A percentile compares a stretch with the other conserved stretches of the same genome.
phyloP scores from a whole-genome alignment of 768 basidiomycete species.

The Termitomyces sp. region DNA sequence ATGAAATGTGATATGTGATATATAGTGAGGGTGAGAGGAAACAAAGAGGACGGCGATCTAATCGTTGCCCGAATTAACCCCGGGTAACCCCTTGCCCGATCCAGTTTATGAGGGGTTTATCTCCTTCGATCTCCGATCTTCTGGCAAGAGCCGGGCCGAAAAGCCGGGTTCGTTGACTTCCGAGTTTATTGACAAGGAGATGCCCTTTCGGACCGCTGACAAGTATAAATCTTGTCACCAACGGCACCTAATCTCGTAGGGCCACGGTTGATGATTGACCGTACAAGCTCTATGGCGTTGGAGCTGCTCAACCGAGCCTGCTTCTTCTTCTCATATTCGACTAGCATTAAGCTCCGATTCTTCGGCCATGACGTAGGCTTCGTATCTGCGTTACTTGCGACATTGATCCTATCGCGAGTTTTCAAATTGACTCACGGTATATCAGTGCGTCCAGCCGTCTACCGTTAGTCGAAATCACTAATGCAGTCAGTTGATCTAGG shows the following conservation, averaged over 20 bases:
- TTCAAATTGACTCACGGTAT: slow-evolving; percentile 25
- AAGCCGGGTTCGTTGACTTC: not conserved
- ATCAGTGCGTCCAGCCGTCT: slow-evolving; percentile 19
- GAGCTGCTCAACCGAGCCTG: not conserved
- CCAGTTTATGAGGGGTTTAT: too few species aligned
- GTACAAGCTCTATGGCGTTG: not conserved
- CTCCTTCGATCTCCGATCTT: too few species aligned
- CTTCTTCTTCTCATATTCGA: not conserved
- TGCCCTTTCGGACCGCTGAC: not conserved
- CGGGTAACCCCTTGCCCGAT: too few species aligned
- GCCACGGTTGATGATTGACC: too few species aligned
- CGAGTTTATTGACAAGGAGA: not conserved
- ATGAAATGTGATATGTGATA: too few species aligned
- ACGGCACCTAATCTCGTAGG: too few species aligned
- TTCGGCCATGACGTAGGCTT: slow-evolving; percentile 12
- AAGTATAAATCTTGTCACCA: not conserved
- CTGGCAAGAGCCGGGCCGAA: too few species aligned
- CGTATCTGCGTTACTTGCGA: slow-evolving; percentile 11
- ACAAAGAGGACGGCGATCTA: too few species aligned
- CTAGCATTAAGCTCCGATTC: slow-evolving; percentile 3
- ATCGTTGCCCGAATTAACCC: too few species aligned
- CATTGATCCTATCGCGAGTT: slow-evolving; percentile 26
- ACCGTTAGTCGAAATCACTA: not conserved
- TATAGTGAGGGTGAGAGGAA: too few species aligned
- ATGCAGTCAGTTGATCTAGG: slow-evolving; percentile 15